Base-by-base conservation (phyloP, 345 rosid species). In the Punica granatum region DNA sequence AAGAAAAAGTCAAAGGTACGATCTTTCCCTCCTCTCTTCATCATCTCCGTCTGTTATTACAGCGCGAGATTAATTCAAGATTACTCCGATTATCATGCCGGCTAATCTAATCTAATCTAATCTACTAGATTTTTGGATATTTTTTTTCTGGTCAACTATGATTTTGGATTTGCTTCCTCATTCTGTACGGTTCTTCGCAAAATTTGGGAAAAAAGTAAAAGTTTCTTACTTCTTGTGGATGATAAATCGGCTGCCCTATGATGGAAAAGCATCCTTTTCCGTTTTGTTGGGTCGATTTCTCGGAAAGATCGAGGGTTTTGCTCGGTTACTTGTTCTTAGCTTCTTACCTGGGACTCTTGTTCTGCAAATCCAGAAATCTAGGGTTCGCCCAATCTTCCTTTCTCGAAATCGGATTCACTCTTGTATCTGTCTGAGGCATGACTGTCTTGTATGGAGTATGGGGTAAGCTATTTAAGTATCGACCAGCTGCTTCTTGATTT, bases 1-100 rank as follows among this genome's bases (percentile, higher is more conserved):
- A n/a, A 51, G n/a, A n/a, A n/a, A 51, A 51, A 51, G 54, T 19
- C 54, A 51, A 51, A 51, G 58, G 58, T 51, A n/a, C 58, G 58
- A 46, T 51, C 4, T 51, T 30, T 19, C 58, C 48, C 23, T n/a
- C 58, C 1, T 10, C 58, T 46, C 23, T 23, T 6, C 19, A n/a
- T 3, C 23, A 28, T 51, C 54, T 5, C 54, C 21, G 0, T 9
- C 42, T 30, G 58, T n/a, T n/a, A n/a, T 51, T 51, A 51, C 58
- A 51, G 30, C 4, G 12, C 30, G 9, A 51, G 30, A 23, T 51
- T 51, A 51, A 7, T n/a, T 51, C 30, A 1, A 51, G 58, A 23
- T 51, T 6, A 8, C 3, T 13, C 3, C 54, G 28, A 23, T 51
- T 21, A n/a, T n/a, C 23, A 23, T n/a, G 58, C 58, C 58, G 11